Evolutionary conservation across 257 asterid species (phyloP).

Genomic region (Gentiana straminea): DNA sequence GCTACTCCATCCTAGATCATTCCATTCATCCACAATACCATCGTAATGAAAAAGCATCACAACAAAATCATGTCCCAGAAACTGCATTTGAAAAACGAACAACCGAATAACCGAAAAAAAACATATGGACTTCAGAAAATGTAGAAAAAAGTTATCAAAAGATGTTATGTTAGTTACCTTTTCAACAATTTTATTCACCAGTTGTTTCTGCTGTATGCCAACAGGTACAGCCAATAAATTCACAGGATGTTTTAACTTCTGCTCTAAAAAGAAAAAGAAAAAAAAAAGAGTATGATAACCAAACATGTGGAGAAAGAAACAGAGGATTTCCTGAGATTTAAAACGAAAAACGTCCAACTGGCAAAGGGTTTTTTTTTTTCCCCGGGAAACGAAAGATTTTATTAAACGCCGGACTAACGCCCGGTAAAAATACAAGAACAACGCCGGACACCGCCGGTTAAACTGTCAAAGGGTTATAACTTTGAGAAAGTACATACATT

Average conservation of each 20-base stretch:
- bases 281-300: conserved; percentile 3
- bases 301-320: no score
- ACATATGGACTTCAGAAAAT: conserved; percentile 1
- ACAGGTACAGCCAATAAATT: conserved; percentile 70
- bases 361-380: no score
- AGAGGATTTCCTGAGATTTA: background rate
- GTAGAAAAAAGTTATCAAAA: conserved; percentile 2
- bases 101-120: background rate
- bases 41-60: conserved; percentile 94
- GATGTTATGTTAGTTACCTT: no score
- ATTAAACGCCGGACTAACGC: no score
- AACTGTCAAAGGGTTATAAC: background rate
- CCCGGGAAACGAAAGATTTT: no score
- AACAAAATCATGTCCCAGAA: conserved; percentile 38
- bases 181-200: conserved; percentile 45
- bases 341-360: no score
- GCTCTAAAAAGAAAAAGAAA: conserved; percentile 8
- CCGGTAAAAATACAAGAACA: no score
- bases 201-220: conserved; percentile 62
- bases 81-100: conserved; percentile 30
- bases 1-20: conserved; percentile 44
- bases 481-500: conserved; percentile 21
- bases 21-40: conserved; percentile 66
- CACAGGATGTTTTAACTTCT: conserved; percentile 18
- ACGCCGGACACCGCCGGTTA: no score